These are phyloP conservation scores for Coemansia sp. DNA, from an alignment of 192 early-diverging fungal genomes.

Conservation along the genomic window DNA sequence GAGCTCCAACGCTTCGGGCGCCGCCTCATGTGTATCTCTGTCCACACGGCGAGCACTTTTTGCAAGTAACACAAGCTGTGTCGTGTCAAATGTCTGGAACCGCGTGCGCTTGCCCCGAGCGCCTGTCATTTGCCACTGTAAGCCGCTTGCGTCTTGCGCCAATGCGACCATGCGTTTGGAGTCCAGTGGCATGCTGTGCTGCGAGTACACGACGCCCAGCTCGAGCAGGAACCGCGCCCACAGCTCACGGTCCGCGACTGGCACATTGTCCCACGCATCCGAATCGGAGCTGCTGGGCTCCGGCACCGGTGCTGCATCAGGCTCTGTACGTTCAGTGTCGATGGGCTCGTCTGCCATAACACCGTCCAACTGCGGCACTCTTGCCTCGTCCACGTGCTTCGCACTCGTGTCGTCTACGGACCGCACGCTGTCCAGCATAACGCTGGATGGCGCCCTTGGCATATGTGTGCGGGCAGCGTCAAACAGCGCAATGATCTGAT, in stretches of 20 bases:
- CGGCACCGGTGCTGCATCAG: not conserved
- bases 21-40: slow-evolving; percentile 7
- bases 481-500: slow-evolving; percentile 43
- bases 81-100: slow-evolving; percentile 85
- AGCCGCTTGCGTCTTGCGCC: slow-evolving; percentile 76
- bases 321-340: not conserved
- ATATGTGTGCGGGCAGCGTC: slow-evolving; percentile 4
- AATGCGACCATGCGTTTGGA: slow-evolving; percentile 62
- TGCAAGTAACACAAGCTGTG: slow-evolving; percentile 91
- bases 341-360: not conserved
- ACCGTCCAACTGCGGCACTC: not conserved
- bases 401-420: not conserved
- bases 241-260: slow-evolving; percentile 30
- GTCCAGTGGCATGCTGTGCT: slow-evolving; percentile 72
- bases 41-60: slow-evolving; percentile 62
- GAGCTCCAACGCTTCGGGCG: slow-evolving; percentile 77
- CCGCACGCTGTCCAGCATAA: not conserved
- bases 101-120: slow-evolving; percentile 88
- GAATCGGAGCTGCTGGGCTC: not conserved
- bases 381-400: not conserved
- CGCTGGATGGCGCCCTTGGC: slow-evolving; percentile 25
- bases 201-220: slow-evolving; percentile 74
- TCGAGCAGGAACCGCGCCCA: slow-evolving; percentile 76
- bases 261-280: slow-evolving; percentile 9
- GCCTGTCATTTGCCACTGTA: slow-evolving; percentile 87